Percentiles rank a stretch among this genome's conserved stretches.
Conservation (phyloP, 768 basidiomycete species). For the Rhodotorula babjevae region DNA sequence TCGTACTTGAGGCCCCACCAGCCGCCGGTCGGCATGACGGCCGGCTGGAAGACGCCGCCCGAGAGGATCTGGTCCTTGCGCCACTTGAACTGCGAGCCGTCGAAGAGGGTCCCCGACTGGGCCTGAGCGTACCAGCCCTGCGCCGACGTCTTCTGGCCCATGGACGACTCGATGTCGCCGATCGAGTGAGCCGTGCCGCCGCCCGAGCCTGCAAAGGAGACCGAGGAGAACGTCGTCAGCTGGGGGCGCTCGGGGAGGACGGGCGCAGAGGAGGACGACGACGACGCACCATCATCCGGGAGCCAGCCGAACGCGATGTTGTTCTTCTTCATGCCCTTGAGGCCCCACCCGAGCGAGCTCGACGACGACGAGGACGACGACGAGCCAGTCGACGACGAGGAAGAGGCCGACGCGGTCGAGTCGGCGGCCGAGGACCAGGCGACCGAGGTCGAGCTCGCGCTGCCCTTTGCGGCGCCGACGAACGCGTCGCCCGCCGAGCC, state of each 20-base stretch:
- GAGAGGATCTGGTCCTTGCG: conserved; percentile 40
- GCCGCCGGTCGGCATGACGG: conserved; percentile 38
- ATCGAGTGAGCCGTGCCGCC: conserved; percentile 40
- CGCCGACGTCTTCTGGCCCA: conserved; percentile 28
- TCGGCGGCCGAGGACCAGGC: conserved; percentile 11
- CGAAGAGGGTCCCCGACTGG: conserved; percentile 36
- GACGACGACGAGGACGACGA: conserved; percentile 25
- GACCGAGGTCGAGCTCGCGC: conserved; percentile 1
- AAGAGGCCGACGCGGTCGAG: neutral
- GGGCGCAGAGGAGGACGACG: neutral
- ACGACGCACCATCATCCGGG: conserved; percentile 37
- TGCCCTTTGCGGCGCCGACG: conserved; percentile 5
- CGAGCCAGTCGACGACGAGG: conserved; percentile 7
- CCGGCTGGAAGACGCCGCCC: conserved; percentile 38
- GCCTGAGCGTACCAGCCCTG: conserved; percentile 42
- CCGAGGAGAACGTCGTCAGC: neutral
- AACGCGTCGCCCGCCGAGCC: neutral
- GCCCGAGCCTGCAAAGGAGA: conserved; percentile 32
- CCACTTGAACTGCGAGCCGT: conserved; percentile 37
- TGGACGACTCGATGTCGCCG: conserved; percentile 24
- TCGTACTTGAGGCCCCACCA: conserved; percentile 39
- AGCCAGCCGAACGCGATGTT: conserved; percentile 40
- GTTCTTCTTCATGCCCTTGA: conserved; percentile 37
- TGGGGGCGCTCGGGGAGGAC: neutral
- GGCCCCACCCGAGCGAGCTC: conserved; percentile 18